These are phyloP conservation scores for Colletotrichum tropicicola DNA, from an alignment of 2,329 filamentous ascomycete genomes.

Conservation along the genomic window DNA sequence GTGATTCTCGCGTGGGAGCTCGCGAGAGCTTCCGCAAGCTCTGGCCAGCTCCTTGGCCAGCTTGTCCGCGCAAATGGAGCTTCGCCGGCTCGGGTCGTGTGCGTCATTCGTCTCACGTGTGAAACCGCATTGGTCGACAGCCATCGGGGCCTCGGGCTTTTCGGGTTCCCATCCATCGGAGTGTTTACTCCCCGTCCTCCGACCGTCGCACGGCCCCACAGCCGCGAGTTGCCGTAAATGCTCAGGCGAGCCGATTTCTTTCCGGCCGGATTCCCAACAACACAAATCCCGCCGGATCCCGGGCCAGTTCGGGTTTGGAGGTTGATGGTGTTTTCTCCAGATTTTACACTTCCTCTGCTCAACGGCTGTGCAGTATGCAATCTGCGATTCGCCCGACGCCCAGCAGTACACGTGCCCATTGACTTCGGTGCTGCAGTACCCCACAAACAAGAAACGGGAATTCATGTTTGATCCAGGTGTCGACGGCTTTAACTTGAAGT, in stretches of 20 bases:
- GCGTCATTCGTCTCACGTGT: slow-evolving; percentile 23
- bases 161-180: slow-evolving; percentile 17
- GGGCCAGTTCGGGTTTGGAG: neutral
- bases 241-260: neutral
- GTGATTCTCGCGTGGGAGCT: slow-evolving; percentile 16
- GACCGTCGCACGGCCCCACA: slow-evolving; percentile 19
- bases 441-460: slow-evolving; percentile 8
- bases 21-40: neutral
- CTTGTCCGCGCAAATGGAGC: neutral
- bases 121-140: slow-evolving; percentile 21
- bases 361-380: neutral
- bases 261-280: neutral
- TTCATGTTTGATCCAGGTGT: neutral
- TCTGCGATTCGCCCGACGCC: neutral
- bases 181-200: neutral
- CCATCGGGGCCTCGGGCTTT: slow-evolving; percentile 22
- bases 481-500: neutral
- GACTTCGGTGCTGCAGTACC: neutral
- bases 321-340: neutral
- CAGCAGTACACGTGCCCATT: neutral
- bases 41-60: neutral
- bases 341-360: neutral
- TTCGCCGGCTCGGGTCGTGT: neutral
- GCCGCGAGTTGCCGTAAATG: neutral
- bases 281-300: neutral